A percentile compares a stretch with the other conserved stretches of the same genome.
Conservation (phyloP, 2,329 filamentous ascomycete genomes). For the Calycina marina region DNA sequence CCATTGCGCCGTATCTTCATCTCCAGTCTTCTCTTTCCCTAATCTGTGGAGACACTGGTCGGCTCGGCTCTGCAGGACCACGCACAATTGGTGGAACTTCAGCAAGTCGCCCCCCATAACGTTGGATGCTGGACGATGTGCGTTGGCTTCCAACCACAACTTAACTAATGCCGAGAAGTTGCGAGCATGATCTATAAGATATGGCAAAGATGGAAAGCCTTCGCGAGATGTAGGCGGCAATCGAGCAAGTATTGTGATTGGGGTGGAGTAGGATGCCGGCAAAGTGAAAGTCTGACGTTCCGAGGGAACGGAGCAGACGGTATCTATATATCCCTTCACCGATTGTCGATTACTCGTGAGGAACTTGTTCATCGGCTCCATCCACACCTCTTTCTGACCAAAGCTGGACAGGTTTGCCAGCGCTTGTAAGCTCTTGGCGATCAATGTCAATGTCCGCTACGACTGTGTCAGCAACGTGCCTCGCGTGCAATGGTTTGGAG, state of each 20-base stretch:
- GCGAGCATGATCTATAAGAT: conserved; percentile 77
- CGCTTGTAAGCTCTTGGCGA: conserved; percentile 84
- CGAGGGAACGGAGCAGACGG: conserved; percentile 68
- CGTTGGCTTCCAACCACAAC: conserved; percentile 52
- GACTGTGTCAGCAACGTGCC: background rate
- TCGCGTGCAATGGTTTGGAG: too few relatives aligned
- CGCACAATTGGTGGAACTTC: conserved; percentile 20
- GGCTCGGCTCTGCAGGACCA: conserved; percentile 19
- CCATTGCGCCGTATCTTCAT: conserved; percentile 15
- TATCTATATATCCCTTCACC: conserved; percentile 79
- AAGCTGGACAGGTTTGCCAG: conserved; percentile 84
- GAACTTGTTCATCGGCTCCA: conserved; percentile 96
- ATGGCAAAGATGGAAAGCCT: conserved; percentile 85
- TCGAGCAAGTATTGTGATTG: conserved; percentile 75
- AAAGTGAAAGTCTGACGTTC: conserved; percentile 50
- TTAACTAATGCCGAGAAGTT: conserved; percentile 75
- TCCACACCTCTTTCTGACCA: conserved; percentile 93
- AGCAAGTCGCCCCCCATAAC: conserved; percentile 19
- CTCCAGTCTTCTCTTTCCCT: conserved; percentile 14
- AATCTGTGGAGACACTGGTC: conserved; percentile 21
- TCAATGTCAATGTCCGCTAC: conserved; percentile 76
- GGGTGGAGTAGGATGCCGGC: conserved; percentile 81
- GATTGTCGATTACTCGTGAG: conserved; percentile 59
- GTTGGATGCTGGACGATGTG: conserved; percentile 6
- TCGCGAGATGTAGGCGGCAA: conserved; percentile 70